A percentile compares a stretch with the other conserved stretches of the same genome.
phyloP scores from a whole-genome alignment of 805 yeast genomes.

The Yamadazyma akitaensis region DNA sequence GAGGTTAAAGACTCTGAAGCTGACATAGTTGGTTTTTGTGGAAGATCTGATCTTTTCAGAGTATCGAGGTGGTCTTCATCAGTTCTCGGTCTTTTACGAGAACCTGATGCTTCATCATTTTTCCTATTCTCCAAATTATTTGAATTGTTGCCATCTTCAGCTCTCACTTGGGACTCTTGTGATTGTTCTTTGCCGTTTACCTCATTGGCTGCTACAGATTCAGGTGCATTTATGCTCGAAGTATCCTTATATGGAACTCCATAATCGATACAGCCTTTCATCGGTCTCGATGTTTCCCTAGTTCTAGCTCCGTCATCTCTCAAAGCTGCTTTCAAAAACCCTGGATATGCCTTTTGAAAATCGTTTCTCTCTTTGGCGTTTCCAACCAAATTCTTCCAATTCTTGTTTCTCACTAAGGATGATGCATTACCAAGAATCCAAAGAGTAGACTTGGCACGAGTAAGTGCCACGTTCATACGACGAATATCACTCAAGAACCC shows the following conservation, averaged over 20 bases:
- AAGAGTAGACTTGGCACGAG: slow-evolving; percentile 87
- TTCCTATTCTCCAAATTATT: too few relatives aligned
- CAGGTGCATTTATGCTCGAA: too few relatives aligned
- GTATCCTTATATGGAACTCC: too few relatives aligned
- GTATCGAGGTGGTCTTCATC: too few relatives aligned
- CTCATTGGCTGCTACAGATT: too few relatives aligned
- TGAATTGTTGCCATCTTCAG: too few relatives aligned
- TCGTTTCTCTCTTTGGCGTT: slow-evolving; percentile 57
- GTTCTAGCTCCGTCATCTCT: not conserved
- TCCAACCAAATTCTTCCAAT: slow-evolving; percentile 68
- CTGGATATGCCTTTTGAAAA: slow-evolving; percentile 32
- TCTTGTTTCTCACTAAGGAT: slow-evolving; percentile 60
- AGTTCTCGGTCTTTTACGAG: too few relatives aligned
- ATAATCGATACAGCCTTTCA: too few relatives aligned
- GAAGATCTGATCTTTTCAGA: too few relatives aligned
- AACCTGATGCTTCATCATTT: too few relatives aligned
- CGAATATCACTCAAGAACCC: slow-evolving; percentile 90
- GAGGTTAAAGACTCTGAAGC: not conserved
- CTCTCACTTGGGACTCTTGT: too few relatives aligned
- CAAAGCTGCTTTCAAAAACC: slow-evolving; percentile 23
- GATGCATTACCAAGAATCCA: slow-evolving; percentile 85
- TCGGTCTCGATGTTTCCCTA: not conserved
- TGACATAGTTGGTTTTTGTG: not conserved
- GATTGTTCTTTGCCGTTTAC: too few relatives aligned
- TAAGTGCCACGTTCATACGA: slow-evolving; percentile 95